Evolutionary conservation across 805 yeast genomes (phyloP).

Genomic region (Schwanniomyces pseudopolymorphus): DNA sequence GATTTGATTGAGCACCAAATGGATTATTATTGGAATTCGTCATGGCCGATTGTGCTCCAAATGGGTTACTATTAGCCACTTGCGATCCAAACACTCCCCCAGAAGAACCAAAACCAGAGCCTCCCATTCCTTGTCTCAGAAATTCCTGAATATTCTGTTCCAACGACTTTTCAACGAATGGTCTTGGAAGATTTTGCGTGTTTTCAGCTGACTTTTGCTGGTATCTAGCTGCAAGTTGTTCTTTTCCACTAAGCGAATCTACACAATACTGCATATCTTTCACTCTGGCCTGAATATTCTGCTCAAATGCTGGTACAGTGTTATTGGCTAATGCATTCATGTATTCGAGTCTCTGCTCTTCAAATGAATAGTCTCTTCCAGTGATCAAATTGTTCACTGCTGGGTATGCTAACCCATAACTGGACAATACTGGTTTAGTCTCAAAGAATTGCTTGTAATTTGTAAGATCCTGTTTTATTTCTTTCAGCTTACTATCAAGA

Average conservation of each 20-base stretch:
- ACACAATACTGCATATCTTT: constrained; percentile 48
- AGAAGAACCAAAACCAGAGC: constrained; percentile 11
- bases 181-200: constrained; percentile 17
- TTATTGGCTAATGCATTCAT: constrained; percentile 41
- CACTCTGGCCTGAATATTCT: constrained; percentile 39
- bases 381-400: constrained; percentile 48
- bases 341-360: constrained; percentile 50
- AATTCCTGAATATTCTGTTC: constrained; percentile 27
- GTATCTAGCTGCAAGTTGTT: constrained; percentile 55
- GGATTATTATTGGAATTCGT: constrained; percentile 16
- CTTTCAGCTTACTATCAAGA: constrained; percentile 14
- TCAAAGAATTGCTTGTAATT: constrained; percentile 21
- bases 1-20: constrained; percentile 13
- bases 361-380: constrained; percentile 54
- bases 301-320: constrained; percentile 37
- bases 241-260: constrained; percentile 34
- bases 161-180: constrained; percentile 27
- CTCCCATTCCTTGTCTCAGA: constrained; percentile 9
- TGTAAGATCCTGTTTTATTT: constrained; percentile 21
- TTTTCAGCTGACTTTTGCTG: constrained; percentile 46
- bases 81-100: constrained; percentile 8
- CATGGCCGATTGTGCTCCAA: constrained; percentile 8
- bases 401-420: constrained; percentile 50
- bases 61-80: background rate
- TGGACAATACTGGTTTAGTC: constrained; percentile 36